Evolutionary conservation across 2,329 filamentous ascomycete genomes (phyloP).

Genomic region (Aspergillus proliferans): DNA sequence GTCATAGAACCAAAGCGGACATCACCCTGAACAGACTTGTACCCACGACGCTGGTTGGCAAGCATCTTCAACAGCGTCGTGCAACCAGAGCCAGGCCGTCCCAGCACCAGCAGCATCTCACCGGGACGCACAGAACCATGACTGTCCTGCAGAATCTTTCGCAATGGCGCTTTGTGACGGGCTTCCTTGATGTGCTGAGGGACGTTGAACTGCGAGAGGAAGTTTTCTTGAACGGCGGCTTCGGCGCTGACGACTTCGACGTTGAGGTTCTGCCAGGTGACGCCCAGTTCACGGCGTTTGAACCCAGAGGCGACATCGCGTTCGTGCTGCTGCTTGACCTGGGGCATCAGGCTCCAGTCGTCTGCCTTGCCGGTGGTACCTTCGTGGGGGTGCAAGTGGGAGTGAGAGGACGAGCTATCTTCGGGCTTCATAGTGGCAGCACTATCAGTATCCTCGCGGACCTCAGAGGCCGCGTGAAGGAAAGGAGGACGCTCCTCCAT

Average conservation of each 20-base stretch:
- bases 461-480: constrained; percentile 3
- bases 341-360: constrained; percentile 48
- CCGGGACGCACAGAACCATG: constrained; percentile 66
- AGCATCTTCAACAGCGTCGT: constrained; percentile 66
- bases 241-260: constrained; percentile 58
- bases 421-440: constrained; percentile 21
- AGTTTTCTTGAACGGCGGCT: constrained; percentile 60
- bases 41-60: constrained; percentile 58
- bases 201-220: constrained; percentile 55
- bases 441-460: constrained; percentile 23
- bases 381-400: constrained; percentile 5
- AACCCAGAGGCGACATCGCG: constrained; percentile 43
- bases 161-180: constrained; percentile 52
- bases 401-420: constrained; percentile 11
- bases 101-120: constrained; percentile 65
- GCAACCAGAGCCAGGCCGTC: constrained; percentile 63
- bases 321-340: constrained; percentile 40
- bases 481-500: too few species aligned
- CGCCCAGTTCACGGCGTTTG: constrained; percentile 50
- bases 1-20: constrained; percentile 50
- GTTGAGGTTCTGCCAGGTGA: constrained; percentile 60
- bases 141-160: constrained; percentile 59
- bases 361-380: constrained; percentile 25
- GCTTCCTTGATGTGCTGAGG: constrained; percentile 49
- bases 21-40: constrained; percentile 52